Base-by-base conservation (phyloP, 2,329 filamentous ascomycete species). In the Cladophialophora bantiana region DNA sequence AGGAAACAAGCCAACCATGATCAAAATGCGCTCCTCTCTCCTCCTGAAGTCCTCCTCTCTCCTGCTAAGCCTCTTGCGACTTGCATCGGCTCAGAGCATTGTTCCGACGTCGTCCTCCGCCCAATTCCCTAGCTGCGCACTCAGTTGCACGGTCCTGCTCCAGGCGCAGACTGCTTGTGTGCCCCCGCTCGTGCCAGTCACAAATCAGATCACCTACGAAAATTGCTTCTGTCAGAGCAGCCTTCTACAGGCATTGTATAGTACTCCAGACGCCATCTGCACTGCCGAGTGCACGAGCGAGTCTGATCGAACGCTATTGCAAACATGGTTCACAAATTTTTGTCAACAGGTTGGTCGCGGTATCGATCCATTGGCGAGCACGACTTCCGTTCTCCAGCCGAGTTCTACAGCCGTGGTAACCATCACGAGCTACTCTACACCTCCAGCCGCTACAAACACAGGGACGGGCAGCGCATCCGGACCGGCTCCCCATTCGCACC, bases 141-240 rank as follows among this genome's bases (percentile, higher is more conserved):
- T 81, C 26, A 68, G 75, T 55, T 93, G 90, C 74, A 83, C 84
- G 52, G 76, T 81, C 34, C 86, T 93, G 53, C 88, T 85, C 75
- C 86, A 91, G 77, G 92, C 90, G 65, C 91, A 93, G 74, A 85
- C 85, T 54, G 87, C 83, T 68, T 96, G 93, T 78, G 84, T 90
- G 1, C 89, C 90, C 3, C 78, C 81, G 9, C 86, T 85, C 3
- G 82, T 78, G 3, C 77, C 84, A 4, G 77, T 79, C 6, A 82
- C 83, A 58, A 82, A 83, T 56, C 76, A 84, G 48, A 74, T 77
- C 20, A 84, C 82, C 52, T 92, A 90, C 76, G 82, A 87, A 59
- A 82, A 83, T 40, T 96, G 93, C 79, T 93, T 96, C 80, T 96
- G 93, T 80, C 80, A 83, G 72, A 87, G 90, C 58, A 70, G 82